Evolutionary conservation across 768 basidiomycete species (phyloP), one percentile per base, ranked within the genome.

Genomic region (Tulasnella calospora): DNA sequence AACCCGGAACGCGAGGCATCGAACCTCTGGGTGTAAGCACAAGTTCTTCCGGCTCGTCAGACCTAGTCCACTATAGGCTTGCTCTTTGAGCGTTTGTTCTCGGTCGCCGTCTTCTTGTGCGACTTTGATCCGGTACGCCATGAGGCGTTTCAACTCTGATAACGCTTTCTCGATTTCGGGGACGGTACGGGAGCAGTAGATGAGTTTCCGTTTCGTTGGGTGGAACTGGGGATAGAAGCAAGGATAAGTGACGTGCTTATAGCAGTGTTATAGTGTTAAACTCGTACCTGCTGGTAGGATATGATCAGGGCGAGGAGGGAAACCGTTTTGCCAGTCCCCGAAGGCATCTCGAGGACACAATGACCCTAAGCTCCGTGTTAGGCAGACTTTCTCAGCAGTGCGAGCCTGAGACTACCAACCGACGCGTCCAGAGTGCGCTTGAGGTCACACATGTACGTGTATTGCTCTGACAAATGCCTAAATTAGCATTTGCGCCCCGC

Each of bases 321-420:
- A 35, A 99, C 98, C 0, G 98, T 99, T 87, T 99, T 99, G 33
- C 98, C 98, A 30, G 98, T 99, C 21, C 98, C 98, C 15, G 98
- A 99, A 80, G 98, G 98, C 98, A 99, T 99, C 87, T 99, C 98
- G 47, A 99, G 89, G n/a, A 99, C 95, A 84, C 98, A 98, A 81
- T 99, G 98, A 73, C 98, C 98, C 96, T 99, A 82, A 47, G 81
- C 57, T 76, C 30, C 30, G 61, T 23, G 5, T 47, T 13, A 33
- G 35, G 27, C 40, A 40, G 44, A 36, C 67, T 79, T 33, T 70
- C 55, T 71, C 15, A 75, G 67, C 33, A 55, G 36, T 40, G 47
- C 1, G 41, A 71, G 36, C 9, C 19, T 36, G 33, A 2, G 3
- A 27, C 40, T 27, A 82, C 86, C 80, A 84, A 96, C 96, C 79